phyloP scores from a whole-genome alignment of 2,329 filamentous ascomycete genomes.

The Talaromyces verruculosus region DNA sequence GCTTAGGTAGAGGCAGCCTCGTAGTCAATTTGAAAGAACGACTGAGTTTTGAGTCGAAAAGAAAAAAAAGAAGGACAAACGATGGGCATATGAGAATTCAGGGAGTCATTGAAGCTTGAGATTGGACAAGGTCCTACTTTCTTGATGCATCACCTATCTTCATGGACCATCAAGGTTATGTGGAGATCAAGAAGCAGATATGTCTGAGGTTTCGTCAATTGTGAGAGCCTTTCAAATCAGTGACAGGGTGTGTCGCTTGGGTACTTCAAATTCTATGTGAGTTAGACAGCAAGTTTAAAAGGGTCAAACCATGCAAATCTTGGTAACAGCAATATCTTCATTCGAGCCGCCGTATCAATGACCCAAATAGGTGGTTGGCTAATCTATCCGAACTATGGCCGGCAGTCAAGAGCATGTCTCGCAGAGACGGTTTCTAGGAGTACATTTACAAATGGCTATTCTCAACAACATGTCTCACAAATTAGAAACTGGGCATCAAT shows the following conservation, averaged over 20 bases:
- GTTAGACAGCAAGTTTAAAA: neutral
- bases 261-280: neutral
- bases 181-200: neutral
- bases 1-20: neutral
- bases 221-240: neutral
- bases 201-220: neutral
- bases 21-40: neutral
- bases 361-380: neutral
- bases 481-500: neutral
- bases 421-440: neutral
- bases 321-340: neutral
- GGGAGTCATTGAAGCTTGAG: neutral
- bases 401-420: neutral
- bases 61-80: neutral
- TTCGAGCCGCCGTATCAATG: neutral
- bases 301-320: neutral
- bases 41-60: neutral
- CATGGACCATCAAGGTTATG: neutral
- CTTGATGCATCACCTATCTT: neutral
- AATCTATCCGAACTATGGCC: neutral
- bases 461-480: neutral
- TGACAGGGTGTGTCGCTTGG: neutral
- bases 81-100: neutral
- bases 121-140: neutral
- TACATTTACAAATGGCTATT: neutral